Percentiles rank a stretch among this genome's conserved stretches.
Conservation (phyloP, 805 yeast genomes). For the Martiniozyma abietophila region DNA sequence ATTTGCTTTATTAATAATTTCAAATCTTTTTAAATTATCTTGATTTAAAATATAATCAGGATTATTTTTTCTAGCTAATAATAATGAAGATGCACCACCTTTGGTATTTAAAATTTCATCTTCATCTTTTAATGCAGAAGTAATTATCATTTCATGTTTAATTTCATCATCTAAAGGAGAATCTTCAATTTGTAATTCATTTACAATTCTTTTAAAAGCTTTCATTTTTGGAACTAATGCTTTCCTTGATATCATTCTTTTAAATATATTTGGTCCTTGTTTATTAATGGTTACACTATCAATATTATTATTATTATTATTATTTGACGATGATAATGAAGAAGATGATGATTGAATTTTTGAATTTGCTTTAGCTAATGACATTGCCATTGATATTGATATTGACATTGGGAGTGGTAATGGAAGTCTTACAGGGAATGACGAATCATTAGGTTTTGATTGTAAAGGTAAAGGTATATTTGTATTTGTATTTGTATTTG, state of each 20-base stretch:
- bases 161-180: slow-evolving; percentile 29
- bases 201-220: slow-evolving; percentile 27
- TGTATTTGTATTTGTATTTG: too few species aligned
- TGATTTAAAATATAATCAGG: slow-evolving; percentile 7
- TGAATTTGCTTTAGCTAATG: too few species aligned
- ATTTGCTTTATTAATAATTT: slow-evolving; percentile 28
- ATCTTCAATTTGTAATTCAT: slow-evolving; percentile 26
- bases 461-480: too few species aligned
- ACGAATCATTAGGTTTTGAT: too few species aligned
- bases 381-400: too few species aligned
- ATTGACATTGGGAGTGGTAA: too few species aligned
- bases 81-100: slow-evolving; percentile 8
- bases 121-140: slow-evolving; percentile 25
- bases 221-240: slow-evolving; percentile 27
- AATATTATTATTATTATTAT: background rate
- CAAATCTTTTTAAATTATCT: slow-evolving; percentile 24
- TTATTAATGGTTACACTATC: too few species aligned
- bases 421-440: too few species aligned
- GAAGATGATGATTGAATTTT: too few species aligned
- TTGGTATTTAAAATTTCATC: slow-evolving; percentile 16
- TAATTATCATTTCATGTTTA: slow-evolving; percentile 27
- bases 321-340: background rate
- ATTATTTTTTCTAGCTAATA: slow-evolving; percentile 5
- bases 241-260: slow-evolving; percentile 22
- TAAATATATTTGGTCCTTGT: slow-evolving; percentile 20